A percentile compares a stretch with the other conserved stretches of the same genome.
These are phyloP conservation scores for Diutina sp. DNA, from an alignment of 1,139 yeast genomes.

Conservation along the genomic window DNA sequence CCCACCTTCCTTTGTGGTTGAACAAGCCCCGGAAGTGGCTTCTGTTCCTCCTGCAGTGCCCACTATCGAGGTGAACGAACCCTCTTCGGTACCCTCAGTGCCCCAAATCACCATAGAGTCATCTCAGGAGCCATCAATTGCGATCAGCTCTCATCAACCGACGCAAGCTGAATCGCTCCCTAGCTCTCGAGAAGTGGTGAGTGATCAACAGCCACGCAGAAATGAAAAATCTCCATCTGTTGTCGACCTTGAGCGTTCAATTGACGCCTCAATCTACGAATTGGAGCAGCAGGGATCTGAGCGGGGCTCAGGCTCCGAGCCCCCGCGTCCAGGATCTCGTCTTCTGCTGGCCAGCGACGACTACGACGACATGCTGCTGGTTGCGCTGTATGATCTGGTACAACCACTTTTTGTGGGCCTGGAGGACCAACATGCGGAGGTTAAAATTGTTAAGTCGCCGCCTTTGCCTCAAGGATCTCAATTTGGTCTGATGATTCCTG, in stretches of 20 bases:
- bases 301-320: neutral
- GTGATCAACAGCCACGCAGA: neutral
- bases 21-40: neutral
- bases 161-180: neutral
- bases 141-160: neutral
- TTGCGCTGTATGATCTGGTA: neutral
- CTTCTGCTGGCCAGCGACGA: neutral
- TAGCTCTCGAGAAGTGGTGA: neutral
- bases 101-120: neutral
- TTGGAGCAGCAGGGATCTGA: neutral
- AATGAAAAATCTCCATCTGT: neutral
- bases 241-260: neutral
- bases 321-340: neutral
- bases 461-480: neutral
- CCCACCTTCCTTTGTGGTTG: neutral
- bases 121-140: neutral
- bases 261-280: neutral
- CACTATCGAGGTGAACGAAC: neutral
- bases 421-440: neutral
- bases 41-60: neutral
- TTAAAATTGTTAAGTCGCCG: neutral
- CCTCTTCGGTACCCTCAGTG: neutral
- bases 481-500: neutral
- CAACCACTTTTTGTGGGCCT: neutral
- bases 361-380: conserved; percentile 1